Evolutionary conservation across 148 eudicot species (phyloP).

Genomic region (Rhododendron ferrugineum): DNA sequence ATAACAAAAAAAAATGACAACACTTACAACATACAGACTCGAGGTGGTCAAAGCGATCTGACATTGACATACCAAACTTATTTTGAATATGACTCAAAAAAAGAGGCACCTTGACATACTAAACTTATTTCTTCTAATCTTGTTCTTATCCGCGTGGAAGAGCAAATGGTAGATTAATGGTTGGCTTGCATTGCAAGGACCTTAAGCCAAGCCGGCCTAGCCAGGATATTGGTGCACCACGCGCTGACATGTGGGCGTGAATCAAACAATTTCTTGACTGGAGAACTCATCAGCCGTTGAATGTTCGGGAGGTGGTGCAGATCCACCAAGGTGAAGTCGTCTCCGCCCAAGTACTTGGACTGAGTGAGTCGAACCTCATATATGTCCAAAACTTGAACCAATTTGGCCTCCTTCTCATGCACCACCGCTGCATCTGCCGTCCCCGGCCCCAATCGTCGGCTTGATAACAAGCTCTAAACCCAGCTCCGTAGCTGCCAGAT

Average conservation of each 20-base stretch:
- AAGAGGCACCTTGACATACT: too few species aligned
- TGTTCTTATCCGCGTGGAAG: too few species aligned
- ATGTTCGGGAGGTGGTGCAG: not conserved
- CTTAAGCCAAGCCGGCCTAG: not conserved
- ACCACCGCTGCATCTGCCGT: not conserved
- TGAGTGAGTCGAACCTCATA: not conserved
- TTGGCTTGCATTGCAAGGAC: not conserved
- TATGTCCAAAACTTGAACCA: not conserved
- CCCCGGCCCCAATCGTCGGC: not conserved
- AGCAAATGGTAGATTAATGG: not conserved
- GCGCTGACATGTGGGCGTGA: not conserved
- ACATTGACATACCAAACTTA: too few species aligned
- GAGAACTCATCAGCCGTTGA: not conserved
- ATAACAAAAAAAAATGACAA: not conserved
- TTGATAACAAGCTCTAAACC: not conserved
- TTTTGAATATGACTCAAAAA: too few species aligned
- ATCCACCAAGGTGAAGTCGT: conserved; percentile 21
- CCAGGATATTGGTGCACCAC: not conserved
- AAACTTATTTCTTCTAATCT: too few species aligned
- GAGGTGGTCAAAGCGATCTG: too few species aligned
- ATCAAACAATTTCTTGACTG: not conserved
- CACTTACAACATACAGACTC: not conserved
- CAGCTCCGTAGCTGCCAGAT: not conserved
- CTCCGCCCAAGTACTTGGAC: not conserved
- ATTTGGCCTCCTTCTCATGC: not conserved